Evolutionary conservation across 371 early-diverging fungal species (phyloP).

Genomic region (Mortierella polycephala): DNA sequence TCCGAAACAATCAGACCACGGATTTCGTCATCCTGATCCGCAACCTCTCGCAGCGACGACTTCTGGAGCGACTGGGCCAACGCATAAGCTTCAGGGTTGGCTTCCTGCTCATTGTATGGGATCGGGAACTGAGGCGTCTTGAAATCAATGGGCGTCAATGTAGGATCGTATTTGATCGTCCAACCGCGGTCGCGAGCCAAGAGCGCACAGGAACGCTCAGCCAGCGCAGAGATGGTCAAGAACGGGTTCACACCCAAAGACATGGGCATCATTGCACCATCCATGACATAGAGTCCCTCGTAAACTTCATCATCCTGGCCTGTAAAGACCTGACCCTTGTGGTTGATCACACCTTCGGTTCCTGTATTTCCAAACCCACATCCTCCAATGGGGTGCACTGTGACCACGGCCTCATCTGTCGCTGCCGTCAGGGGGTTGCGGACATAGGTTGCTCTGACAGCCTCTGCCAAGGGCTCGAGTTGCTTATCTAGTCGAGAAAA

Average conservation of each 20-base stretch:
- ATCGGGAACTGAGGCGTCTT: slow-evolving; percentile 47
- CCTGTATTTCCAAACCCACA: slow-evolving; percentile 46
- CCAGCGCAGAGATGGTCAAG: slow-evolving; percentile 55
- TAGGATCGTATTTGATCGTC: slow-evolving; percentile 55
- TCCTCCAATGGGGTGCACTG: slow-evolving; percentile 57
- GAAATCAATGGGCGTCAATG: slow-evolving; percentile 44
- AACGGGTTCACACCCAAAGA: slow-evolving; percentile 58
- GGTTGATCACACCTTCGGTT: slow-evolving; percentile 54
- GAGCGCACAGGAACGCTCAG: slow-evolving; percentile 49
- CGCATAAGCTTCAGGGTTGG: slow-evolving; percentile 28
- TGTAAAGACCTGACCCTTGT: slow-evolving; percentile 56
- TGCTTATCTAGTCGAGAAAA: slow-evolving; percentile 37
- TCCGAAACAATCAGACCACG: slow-evolving; percentile 37
- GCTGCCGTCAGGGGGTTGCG: slow-evolving; percentile 44
- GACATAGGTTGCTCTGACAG: slow-evolving; percentile 49
- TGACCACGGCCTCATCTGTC: slow-evolving; percentile 51
- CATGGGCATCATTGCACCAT: slow-evolving; percentile 57
- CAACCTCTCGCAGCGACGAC: slow-evolving; percentile 33
- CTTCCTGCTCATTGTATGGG: slow-evolving; percentile 21
- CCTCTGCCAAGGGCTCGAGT: slow-evolving; percentile 34
- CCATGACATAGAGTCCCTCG: slow-evolving; percentile 57
- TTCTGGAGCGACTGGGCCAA: slow-evolving; percentile 32
- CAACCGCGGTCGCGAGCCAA: slow-evolving; percentile 53
- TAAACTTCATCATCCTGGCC: slow-evolving; percentile 52
- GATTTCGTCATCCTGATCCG: slow-evolving; percentile 17